A percentile compares a stretch with the other conserved stretches of the same genome.
Evolutionary conservation across 352 stramenopile genomes (phyloP).

Genomic region (Phytophthora pini): DNA sequence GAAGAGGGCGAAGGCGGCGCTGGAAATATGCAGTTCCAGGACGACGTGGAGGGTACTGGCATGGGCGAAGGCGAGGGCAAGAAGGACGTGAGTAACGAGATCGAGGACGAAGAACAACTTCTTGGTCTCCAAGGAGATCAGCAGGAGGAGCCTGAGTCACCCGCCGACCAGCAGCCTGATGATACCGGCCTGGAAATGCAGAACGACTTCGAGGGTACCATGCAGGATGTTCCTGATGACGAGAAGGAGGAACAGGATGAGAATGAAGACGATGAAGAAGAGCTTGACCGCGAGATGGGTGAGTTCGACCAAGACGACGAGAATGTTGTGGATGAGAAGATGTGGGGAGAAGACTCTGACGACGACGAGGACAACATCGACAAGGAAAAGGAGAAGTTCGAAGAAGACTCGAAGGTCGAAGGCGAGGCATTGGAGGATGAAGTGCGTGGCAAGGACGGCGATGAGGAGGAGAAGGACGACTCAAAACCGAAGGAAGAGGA

Average conservation of each 20-base stretch:
- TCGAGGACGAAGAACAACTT: constrained; percentile 99
- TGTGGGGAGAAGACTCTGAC: constrained; percentile 96
- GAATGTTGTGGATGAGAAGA: constrained; percentile 99
- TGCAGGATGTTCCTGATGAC: constrained; percentile 96
- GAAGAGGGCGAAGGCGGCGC: constrained; percentile 86
- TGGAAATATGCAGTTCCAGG: constrained; percentile 96
- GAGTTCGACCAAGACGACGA: constrained; percentile 96
- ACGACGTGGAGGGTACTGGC: constrained; percentile 98
- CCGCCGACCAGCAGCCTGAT: constrained; percentile 90
- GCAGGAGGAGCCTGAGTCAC: constrained; percentile 79
- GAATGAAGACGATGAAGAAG: constrained; percentile 91
- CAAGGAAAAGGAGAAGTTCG: constrained; percentile 96
- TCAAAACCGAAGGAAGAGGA: constrained; percentile 54
- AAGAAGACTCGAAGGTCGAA: constrained; percentile 87
- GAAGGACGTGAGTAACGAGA: constrained; percentile 99
- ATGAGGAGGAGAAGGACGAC: constrained; percentile 84
- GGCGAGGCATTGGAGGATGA: constrained; percentile 87
- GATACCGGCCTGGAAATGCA: constrained; percentile 99
- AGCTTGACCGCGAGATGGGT: constrained; percentile 99
- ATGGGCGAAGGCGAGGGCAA: constrained; percentile 99
- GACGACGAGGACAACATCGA: constrained; percentile 95
- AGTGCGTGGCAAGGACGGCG: constrained; percentile 90
- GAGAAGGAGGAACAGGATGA: constrained; percentile 90
- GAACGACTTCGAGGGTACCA: constrained; percentile 99
- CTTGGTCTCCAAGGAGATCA: constrained; percentile 96